Evolutionary conservation across 1,139 yeast genomes (phyloP).

Genomic region (Candida buenavistaensis): DNA sequence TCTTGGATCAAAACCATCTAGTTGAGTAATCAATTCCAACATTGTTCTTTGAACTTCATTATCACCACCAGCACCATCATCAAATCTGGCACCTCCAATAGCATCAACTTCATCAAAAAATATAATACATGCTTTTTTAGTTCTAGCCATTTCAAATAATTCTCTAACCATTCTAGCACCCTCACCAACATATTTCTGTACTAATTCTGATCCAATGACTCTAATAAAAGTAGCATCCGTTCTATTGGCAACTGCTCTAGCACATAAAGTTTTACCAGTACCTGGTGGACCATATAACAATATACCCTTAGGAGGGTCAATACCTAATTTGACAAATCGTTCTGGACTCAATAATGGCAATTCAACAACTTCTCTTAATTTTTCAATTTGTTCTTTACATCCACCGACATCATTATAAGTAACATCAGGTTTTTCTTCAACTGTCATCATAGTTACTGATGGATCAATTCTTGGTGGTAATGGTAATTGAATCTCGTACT

Average conservation of each 20-base stretch:
- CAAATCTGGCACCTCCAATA: slow-evolving; percentile 97
- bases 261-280: slow-evolving; percentile 96
- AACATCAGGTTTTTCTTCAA: slow-evolving; percentile 95
- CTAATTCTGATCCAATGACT: slow-evolving; percentile 96
- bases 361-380: slow-evolving; percentile 95
- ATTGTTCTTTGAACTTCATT: slow-evolving; percentile 98
- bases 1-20: slow-evolving; percentile 97
- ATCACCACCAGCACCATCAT: slow-evolving; percentile 99
- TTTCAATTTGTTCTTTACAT: slow-evolving; percentile 96
- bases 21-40: slow-evolving; percentile 95
- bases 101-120: slow-evolving; percentile 98
- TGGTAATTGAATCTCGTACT: slow-evolving; percentile 94
- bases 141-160: slow-evolving; percentile 96
- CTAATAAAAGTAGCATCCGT: slow-evolving; percentile 98
- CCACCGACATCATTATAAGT: slow-evolving; percentile 95
- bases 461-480: slow-evolving; percentile 98
- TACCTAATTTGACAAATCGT: slow-evolving; percentile 92
- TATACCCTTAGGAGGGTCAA: slow-evolving; percentile 98
- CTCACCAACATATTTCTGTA: slow-evolving; percentile 97
- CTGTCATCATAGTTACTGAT: slow-evolving; percentile 99
- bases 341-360: slow-evolving; percentile 93
- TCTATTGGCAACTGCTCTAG: slow-evolving; percentile 97
- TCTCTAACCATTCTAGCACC: slow-evolving; percentile 99
- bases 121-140: slow-evolving; percentile 95
- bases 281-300: slow-evolving; percentile 97